Evolutionary conservation across 805 yeast genomes (phyloP), one percentile per base, ranked within the genome.

Genomic region (Isabelozyma pseudorhagii): DNA sequence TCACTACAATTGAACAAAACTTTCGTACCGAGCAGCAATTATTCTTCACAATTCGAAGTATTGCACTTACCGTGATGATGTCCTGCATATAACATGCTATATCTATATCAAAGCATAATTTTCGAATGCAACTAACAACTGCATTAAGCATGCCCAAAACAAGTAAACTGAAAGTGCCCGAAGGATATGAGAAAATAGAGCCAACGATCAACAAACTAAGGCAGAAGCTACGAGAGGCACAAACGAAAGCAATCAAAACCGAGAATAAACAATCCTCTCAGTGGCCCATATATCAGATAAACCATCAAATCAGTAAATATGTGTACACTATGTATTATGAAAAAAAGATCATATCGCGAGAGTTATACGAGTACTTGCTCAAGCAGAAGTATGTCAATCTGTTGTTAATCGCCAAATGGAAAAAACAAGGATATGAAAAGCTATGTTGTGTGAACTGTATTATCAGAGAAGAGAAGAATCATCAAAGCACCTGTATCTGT

Each of bases 361-460:
- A 84, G 38, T 70, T 91, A 7, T 91, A 89, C 64, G 83, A 83
- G 42, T 91, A 90, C 86, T 68, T 90, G 17, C 59, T 89, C 42
- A 79, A 79, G 57, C 83, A 87, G 56, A 79, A 81, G 50, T 80
- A 81, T 53, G 87, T 81, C 2, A 93, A 91, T 61, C 80, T 73
- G 5, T 78, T 81, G 42, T 68, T 91, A 49, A 88, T 91, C 29
- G 93, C 96, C 18, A 91, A 72, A 54, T 86, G 92, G 92, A 83
- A 81, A 66, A 85, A 84, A 60, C 84, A 81, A 60, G 97, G 97
- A 8, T 91, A 91, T 64, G 97, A 91, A 61, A 80, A 85, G 49
- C 69, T 91, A 44, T 91, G 97, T 61, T 91, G 97, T 63, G 65
- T 91, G 51, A 77, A 79, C 54, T 91, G 97, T 63, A 89, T 91